Evolutionary conservation across 441 rosid species (phyloP).

Genomic region (Brassica balearica): DNA sequence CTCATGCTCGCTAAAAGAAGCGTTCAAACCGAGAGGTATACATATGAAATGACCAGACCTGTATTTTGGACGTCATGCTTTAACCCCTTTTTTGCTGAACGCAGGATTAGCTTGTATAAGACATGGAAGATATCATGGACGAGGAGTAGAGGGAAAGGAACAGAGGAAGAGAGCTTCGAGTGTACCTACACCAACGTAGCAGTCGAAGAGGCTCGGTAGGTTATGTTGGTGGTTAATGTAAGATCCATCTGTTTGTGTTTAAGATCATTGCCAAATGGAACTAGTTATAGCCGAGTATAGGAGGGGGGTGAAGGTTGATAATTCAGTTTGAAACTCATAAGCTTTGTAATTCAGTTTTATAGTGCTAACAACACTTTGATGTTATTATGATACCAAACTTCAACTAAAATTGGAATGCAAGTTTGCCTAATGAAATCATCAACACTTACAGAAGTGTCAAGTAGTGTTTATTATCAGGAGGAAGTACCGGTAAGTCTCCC

Average conservation of each 20-base stretch:
- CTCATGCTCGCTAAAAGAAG: constrained; percentile 90
- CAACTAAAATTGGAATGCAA: not conserved
- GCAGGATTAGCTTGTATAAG: constrained; percentile 73
- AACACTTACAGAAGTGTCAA: not conserved
- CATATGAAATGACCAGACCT: not conserved
- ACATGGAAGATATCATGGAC: constrained; percentile 81
- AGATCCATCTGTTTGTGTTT: constrained; percentile 19
- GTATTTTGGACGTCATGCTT: not conserved
- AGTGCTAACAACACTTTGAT: not conserved
- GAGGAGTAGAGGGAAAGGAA: constrained; percentile 49
- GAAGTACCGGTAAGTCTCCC: constrained; percentile 47
- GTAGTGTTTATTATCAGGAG: constrained; percentile 9
- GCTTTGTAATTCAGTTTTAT: not conserved
- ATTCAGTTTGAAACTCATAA: not conserved
- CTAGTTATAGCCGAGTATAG: constrained; percentile 18
- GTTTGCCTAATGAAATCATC: not conserved
- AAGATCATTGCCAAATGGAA: constrained; percentile 11
- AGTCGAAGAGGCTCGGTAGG: constrained; percentile 53
- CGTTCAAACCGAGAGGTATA: constrained; percentile 67
- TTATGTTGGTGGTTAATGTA: constrained; percentile 14
- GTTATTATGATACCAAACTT: constrained; percentile 7
- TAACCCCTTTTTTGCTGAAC: not conserved
- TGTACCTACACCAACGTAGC: constrained; percentile 66
- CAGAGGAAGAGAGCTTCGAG: constrained; percentile 50
- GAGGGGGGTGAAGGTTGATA: not conserved